Evolutionary conservation across 257 asterid genomes (phyloP), one percentile per base, ranked within the genome.

Genomic region (Scutellaria galericulata): DNA sequence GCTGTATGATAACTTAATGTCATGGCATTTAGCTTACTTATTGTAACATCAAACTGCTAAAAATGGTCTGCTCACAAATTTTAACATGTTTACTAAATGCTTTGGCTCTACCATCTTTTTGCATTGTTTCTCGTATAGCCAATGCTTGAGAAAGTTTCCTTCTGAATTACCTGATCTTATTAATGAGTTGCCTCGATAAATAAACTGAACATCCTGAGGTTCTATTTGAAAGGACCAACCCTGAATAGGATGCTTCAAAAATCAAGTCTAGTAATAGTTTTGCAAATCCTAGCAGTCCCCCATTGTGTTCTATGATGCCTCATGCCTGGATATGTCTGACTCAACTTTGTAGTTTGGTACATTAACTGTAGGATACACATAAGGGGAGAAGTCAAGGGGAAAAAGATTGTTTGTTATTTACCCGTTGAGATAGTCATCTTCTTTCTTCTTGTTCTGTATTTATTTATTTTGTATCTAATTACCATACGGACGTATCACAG

Each of bases 321-420:
- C 5, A 27, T 73, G 60, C 48, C 37, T 79, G 41, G 18, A 7
- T 37, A 73, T 66, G 20, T 7, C 9, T 48, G 4, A 64, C 56
- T 42, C n/a, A 53, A 18, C 13, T 67, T 50, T 5, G 50, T 52
- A 31, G 47, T 51, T 71, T 41, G 20, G 39, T 70, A 52, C 7
- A 7, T 50, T 7, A 31, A 44, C 46, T 66, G n/a, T 47, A 50
- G 9, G 35, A 73, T 57, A 46, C 50, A 40, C 5, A 58, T 6
- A 37, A 44, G 52, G 9, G 58, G 63, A 40, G 48, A 9, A 60
- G 22, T 64, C 45, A 53, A 60, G 44, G 45, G 27, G 42, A 20
- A 47, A 20, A n/a, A 14, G 7, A 5, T 40, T 9, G 27, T 44
- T 42, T 4, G 7, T n/a, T 24, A 8, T 48, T 52, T 24, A 63